Base-by-base conservation (phyloP, 225 moss, liverwort and hornwort species). In the Polytrichum commune region DNA sequence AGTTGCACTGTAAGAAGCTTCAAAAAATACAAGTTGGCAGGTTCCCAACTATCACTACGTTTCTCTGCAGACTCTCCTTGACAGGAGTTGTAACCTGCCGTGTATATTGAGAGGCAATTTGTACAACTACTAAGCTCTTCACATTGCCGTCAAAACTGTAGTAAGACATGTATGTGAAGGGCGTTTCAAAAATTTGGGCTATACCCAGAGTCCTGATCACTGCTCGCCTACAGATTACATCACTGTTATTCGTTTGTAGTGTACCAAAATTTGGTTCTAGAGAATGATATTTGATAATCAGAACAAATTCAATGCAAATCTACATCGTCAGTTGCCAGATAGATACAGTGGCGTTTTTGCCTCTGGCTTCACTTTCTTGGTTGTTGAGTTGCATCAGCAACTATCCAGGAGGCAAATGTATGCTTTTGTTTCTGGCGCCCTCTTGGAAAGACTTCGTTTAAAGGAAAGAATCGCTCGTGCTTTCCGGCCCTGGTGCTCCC, bases 91-190 rank as follows among this genome's bases (percentile, higher is more conserved):
- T 19, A n/a, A 29, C 28, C 28, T 28, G 8, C 30, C 18, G 28
- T 19, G 20, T 20, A 27, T 28, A 27, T 29, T 9, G 22, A 66
- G 19, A 19, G 66, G 35, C 24, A 24, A 38, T 66, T 23, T 66
- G 23, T 66, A 66, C 46, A 66, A 18, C 64, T 27, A 29, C 64
- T 6, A 5, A 33, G 66, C 46, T n/a, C 66, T 46, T 33, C 66
- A 66, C 22, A 66, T 13, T 66, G 46, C 33, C 23, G 22, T 18
- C 32, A 66, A 10, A 66, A 35, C 7, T 66, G 7, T 66, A 7
- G n/a, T 18, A 10, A 53, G 33, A 66, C 24, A 28, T 4, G 32
- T 10, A 19, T 38, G 38, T 33, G 38, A 66, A 35, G 46, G 16
- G 3, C 46, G 20, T 8, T 53, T 24, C 6, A 20, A 19, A 33